Evolutionary conservation across 2,329 filamentous ascomycete genomes (phyloP).

Genomic region (Lasiodiplodia sp.): DNA sequence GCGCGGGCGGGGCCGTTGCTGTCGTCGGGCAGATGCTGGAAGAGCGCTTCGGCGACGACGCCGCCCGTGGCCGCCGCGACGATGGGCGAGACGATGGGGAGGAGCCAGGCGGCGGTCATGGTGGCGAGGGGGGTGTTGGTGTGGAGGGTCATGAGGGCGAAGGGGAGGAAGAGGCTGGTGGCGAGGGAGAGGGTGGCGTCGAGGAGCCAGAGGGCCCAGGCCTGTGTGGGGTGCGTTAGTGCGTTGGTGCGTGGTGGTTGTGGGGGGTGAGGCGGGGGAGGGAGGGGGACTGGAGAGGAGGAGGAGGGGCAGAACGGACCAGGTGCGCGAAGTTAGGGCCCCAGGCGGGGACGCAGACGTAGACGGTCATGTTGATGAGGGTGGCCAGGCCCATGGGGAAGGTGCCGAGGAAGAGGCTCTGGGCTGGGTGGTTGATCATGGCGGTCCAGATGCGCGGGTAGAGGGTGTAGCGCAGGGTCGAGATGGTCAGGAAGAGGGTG

Average conservation of each 20-base stretch:
- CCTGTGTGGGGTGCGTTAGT: background rate
- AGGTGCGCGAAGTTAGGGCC: conserved; percentile 56
- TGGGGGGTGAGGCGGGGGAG: too few species aligned
- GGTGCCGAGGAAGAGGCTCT: conserved; percentile 69
- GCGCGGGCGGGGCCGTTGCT: conserved; percentile 61
- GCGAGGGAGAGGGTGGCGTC: background rate
- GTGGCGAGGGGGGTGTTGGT: conserved; percentile 31
- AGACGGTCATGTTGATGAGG: conserved; percentile 68
- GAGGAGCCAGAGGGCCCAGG: background rate
- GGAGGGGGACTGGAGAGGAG: background rate
- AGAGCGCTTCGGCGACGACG: conserved; percentile 63
- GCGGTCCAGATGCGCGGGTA: conserved; percentile 68
- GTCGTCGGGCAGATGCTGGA: too few species aligned
- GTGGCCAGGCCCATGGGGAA: conserved; percentile 71
- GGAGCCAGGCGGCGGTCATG: conserved; percentile 68
- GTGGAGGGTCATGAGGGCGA: conserved; percentile 13
- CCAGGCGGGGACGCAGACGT: conserved; percentile 64
- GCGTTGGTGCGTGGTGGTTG: too few species aligned
- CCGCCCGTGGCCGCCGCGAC: conserved; percentile 68
- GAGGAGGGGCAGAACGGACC: conserved; percentile 45
- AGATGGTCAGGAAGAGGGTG: conserved; percentile 58
- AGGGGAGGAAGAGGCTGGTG: background rate
- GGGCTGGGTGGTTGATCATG: conserved; percentile 68
- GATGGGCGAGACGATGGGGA: conserved; percentile 69
- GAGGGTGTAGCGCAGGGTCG: conserved; percentile 63